phyloP scores from a whole-genome alignment of 306 rosid genomes.

The Alnus glutinosa region DNA sequence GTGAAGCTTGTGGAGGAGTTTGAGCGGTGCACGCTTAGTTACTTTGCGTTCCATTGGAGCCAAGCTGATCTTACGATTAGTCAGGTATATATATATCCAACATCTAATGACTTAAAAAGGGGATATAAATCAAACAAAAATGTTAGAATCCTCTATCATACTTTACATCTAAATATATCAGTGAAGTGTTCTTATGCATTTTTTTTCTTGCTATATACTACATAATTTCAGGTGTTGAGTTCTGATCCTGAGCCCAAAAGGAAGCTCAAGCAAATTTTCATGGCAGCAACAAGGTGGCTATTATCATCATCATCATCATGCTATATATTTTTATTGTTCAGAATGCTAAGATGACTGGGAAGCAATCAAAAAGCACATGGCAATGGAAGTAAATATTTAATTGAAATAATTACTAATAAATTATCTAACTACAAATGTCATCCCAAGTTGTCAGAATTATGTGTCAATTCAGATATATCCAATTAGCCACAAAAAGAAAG shows the following conservation, averaged over 20 bases:
- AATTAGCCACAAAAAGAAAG: background rate
- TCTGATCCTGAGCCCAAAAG: slow-evolving; percentile 73
- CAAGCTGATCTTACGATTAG: slow-evolving; percentile 73
- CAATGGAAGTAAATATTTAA: background rate
- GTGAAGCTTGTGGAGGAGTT: slow-evolving; percentile 98
- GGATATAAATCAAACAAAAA: background rate
- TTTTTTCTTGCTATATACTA: background rate
- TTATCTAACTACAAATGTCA: background rate
- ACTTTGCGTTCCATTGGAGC: slow-evolving; percentile 93
- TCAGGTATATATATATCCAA: slow-evolving; percentile 52
- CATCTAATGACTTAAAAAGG: background rate
- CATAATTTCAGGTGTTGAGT: slow-evolving; percentile 63
- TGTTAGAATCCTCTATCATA: background rate
- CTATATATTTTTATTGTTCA: background rate
- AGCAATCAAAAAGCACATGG: background rate
- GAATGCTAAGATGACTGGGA: background rate
- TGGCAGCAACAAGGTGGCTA: slow-evolving; percentile 91
- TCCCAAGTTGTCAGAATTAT: background rate
- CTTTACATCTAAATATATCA: background rate
- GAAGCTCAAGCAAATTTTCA: slow-evolving; percentile 75
- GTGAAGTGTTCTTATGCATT: background rate
- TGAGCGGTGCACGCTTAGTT: slow-evolving; percentile 96
- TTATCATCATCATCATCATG: background rate
- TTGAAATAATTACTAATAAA: background rate
- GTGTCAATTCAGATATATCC: background rate